Evolutionary conservation across 2,329 filamentous ascomycete species (phyloP).

Genomic region (Sclerotinia glacialis): DNA sequence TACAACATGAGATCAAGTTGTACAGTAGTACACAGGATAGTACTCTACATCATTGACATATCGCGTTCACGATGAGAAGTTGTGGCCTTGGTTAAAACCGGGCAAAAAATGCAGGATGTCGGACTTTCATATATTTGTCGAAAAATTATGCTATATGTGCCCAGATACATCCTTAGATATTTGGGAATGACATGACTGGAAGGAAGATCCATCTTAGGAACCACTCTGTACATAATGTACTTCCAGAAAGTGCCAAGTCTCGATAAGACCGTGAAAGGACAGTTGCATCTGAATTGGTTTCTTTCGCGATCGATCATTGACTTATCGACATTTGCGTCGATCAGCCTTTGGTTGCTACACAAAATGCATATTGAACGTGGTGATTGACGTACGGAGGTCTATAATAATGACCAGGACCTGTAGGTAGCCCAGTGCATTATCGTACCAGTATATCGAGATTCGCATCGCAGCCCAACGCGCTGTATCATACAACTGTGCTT

Average conservation of each 20-base stretch:
- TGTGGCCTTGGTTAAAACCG: not conserved
- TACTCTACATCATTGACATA: conserved; percentile 1
- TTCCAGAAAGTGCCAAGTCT: not conserved
- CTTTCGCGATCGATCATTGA: conserved; percentile 9
- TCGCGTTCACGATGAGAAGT: not conserved
- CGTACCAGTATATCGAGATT: conserved; percentile 14
- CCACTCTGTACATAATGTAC: not conserved
- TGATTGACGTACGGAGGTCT: conserved; percentile 6
- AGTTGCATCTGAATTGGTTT: not conserved
- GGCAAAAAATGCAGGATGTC: conserved; percentile 4
- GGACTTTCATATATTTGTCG: not conserved
- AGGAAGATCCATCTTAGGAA: not conserved
- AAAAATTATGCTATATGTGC: not conserved
- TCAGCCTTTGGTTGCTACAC: conserved; percentile 5
- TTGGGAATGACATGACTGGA: not conserved
- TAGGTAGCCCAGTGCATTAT: conserved; percentile 16
- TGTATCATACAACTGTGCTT: conserved; percentile 10
- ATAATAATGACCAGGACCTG: not conserved
- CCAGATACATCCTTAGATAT: not conserved
- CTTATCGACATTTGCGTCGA: conserved; percentile 8
- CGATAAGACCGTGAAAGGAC: not conserved
- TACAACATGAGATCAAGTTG: conserved; percentile 5
- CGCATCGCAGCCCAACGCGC: not conserved
- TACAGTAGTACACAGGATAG: not conserved
- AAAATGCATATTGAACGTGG: conserved; percentile 17